Conservation (phyloP, 768 basidiomycete genomes). For the Suillus placidus region DNA sequence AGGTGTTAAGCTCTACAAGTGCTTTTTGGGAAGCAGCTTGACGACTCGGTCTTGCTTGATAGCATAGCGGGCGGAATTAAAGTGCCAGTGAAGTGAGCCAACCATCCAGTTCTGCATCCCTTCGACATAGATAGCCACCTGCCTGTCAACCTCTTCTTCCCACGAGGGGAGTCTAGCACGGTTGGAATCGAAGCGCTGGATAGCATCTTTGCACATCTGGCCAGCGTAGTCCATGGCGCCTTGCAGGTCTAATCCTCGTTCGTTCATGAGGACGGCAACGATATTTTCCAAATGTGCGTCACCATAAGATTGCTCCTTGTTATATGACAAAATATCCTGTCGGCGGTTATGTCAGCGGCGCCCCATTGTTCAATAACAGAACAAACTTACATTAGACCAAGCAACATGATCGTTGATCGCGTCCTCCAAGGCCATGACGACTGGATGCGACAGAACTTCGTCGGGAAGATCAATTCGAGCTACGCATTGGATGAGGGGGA, state of each 20-base stretch:
- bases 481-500: slow-evolving; percentile 57
- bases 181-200: slow-evolving; percentile 53
- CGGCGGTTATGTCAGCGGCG: slow-evolving; percentile 5
- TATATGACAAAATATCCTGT: slow-evolving; percentile 73
- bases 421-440: slow-evolving; percentile 46
- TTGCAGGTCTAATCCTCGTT: slow-evolving; percentile 59
- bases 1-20: slow-evolving; percentile 13
- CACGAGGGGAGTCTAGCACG: slow-evolving; percentile 57
- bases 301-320: slow-evolving; percentile 69
- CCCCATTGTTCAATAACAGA: slow-evolving; percentile 3
- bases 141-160: slow-evolving; percentile 59
- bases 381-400: slow-evolving; percentile 43
- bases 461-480: slow-evolving; percentile 53
- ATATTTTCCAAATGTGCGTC: slow-evolving; percentile 63
- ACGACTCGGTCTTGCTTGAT: slow-evolving; percentile 59
- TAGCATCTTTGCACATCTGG: slow-evolving; percentile 40
- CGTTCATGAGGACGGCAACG: slow-evolving; percentile 36
- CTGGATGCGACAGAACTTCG: slow-evolving; percentile 52
- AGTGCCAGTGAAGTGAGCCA: slow-evolving; percentile 74
- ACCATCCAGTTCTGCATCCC: slow-evolving; percentile 72
- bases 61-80: slow-evolving; percentile 64
- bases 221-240: slow-evolving; percentile 67
- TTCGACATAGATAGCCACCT: slow-evolving; percentile 59
- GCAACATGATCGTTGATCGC: slow-evolving; percentile 53
- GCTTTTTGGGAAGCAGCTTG: slow-evolving; percentile 46